phyloP scores from a whole-genome alignment of 208 protist species.

The Leishmania turanica region DNA sequence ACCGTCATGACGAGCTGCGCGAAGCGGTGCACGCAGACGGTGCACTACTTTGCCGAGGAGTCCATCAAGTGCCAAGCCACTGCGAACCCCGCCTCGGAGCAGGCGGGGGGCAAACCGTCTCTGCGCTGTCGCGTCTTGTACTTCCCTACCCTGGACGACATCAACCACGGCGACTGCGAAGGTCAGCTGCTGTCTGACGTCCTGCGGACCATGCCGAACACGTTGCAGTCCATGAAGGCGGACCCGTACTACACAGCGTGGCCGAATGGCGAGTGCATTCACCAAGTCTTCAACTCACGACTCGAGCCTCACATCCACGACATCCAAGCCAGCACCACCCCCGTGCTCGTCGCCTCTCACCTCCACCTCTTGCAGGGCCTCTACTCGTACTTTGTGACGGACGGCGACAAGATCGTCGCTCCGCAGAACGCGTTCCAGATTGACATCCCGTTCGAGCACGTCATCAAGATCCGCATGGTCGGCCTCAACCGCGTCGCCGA shows the following conservation, averaged over 20 bases:
- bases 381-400: slow-evolving; percentile 89
- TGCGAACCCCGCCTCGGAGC: not conserved
- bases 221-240: slow-evolving; percentile 69
- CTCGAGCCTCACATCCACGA: slow-evolving; percentile 92
- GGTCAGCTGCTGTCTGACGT: slow-evolving; percentile 79
- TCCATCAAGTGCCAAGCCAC: slow-evolving; percentile 32
- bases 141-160: slow-evolving; percentile 87
- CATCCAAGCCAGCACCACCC: slow-evolving; percentile 80
- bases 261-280: slow-evolving; percentile 89
- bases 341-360: slow-evolving; percentile 85
- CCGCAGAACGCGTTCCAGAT: slow-evolving; percentile 85
- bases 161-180: slow-evolving; percentile 89
- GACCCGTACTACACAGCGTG: slow-evolving; percentile 89
- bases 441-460: slow-evolving; percentile 75
- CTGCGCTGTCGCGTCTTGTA: slow-evolving; percentile 81
- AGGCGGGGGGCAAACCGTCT: slow-evolving; percentile 1
- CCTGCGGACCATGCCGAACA: slow-evolving; percentile 76
- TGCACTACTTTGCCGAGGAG: slow-evolving; percentile 75
- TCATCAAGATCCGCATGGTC: slow-evolving; percentile 77
- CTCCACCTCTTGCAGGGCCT: slow-evolving; percentile 81
- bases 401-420: slow-evolving; percentile 60
- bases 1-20: slow-evolving; percentile 88
- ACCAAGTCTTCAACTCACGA: slow-evolving; percentile 88
- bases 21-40: slow-evolving; percentile 80
- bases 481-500: slow-evolving; percentile 71